These are phyloP conservation scores for Cymbidium sinense DNA, from an alignment of 106 monocot genomes.

Conservation along the genomic window DNA sequence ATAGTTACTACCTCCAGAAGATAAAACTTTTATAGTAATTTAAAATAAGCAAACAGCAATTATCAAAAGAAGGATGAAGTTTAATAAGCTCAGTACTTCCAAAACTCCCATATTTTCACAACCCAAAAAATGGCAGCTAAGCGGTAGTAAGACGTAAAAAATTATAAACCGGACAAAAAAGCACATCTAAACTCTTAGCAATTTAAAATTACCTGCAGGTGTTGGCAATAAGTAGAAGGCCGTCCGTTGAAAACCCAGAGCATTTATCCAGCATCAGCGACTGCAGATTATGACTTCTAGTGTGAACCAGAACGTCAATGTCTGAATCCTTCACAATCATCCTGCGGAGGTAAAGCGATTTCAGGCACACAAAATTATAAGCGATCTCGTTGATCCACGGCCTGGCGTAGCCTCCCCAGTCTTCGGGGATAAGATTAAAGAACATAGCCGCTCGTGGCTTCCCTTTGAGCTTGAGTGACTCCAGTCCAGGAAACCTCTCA, in stretches of 20 bases:
- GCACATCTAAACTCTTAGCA: neutral
- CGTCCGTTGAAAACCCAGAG: slow-evolving; percentile 79
- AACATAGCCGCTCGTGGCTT: slow-evolving; percentile 96
- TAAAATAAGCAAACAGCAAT: too few relatives aligned
- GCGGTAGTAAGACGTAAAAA: too few relatives aligned
- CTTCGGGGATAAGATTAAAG: slow-evolving; percentile 84
- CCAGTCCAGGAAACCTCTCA: slow-evolving; percentile 65
- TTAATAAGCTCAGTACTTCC: too few relatives aligned
- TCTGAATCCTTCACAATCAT: slow-evolving; percentile 77
- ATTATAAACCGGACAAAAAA: too few relatives aligned
- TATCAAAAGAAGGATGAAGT: too few relatives aligned
- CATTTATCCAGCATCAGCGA: slow-evolving; percentile 85
- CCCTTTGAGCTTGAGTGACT: slow-evolving; percentile 85
- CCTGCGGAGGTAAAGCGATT: slow-evolving; percentile 62
- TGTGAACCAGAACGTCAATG: slow-evolving; percentile 38
- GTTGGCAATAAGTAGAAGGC: slow-evolving; percentile 45
- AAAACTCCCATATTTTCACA: too few relatives aligned
- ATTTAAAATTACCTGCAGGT: slow-evolving; percentile 58
- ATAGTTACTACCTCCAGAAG: too few relatives aligned
- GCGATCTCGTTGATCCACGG: slow-evolving; percentile 62
- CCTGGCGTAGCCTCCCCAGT: slow-evolving; percentile 84
- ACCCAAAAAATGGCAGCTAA: too few relatives aligned
- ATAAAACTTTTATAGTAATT: too few relatives aligned
- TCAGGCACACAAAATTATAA: slow-evolving; percentile 45
- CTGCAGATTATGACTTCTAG: slow-evolving; percentile 42